These are phyloP conservation scores for Apiospora marii DNA, from an alignment of 2,329 filamentous ascomycete species.

Conservation along the genomic window DNA sequence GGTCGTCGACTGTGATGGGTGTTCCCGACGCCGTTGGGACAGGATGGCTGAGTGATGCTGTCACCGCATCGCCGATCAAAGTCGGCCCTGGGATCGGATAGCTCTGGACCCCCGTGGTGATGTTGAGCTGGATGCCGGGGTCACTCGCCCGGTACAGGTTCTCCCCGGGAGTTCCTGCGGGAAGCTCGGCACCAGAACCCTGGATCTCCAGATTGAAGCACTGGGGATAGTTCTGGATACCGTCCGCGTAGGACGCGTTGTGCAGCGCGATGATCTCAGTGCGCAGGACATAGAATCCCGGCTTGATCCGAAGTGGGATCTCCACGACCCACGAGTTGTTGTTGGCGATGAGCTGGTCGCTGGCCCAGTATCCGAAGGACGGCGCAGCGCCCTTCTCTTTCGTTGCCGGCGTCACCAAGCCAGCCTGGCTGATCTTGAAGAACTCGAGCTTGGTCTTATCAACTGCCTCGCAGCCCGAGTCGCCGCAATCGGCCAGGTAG, in stretches of 20 bases:
- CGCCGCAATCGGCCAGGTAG: conserved; percentile 47
- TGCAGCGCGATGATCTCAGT: conserved; percentile 40
- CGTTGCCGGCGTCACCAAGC: conserved; percentile 44
- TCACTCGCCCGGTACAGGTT: conserved; percentile 27
- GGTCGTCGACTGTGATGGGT: conserved; percentile 7
- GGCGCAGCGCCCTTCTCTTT: conserved; percentile 45
- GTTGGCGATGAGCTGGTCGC: conserved; percentile 57
- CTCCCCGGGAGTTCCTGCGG: conserved; percentile 25
- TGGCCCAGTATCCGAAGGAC: conserved; percentile 43
- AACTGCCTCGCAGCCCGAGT: conserved; percentile 38
- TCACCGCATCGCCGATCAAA: conserved; percentile 26
- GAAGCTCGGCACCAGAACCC: conserved; percentile 31
- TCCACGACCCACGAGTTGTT: conserved; percentile 34
- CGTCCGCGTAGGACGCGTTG: conserved; percentile 31
- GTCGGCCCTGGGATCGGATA: conserved; percentile 29
- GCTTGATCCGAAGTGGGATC: conserved; percentile 42
- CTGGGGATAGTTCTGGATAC: conserved; percentile 38
- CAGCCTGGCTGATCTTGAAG: conserved; percentile 41
- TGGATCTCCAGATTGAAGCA: conserved; percentile 38
- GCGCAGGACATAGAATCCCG: conserved; percentile 37
- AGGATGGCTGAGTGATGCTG: conserved; percentile 22
- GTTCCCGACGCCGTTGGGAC: conserved; percentile 26
- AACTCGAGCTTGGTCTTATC: conserved; percentile 43
- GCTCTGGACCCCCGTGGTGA: conserved; percentile 25
- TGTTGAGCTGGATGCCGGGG: conserved; percentile 24